Conservation (phyloP, 139 green algal genomes). For the Closterium sp. region DNA sequence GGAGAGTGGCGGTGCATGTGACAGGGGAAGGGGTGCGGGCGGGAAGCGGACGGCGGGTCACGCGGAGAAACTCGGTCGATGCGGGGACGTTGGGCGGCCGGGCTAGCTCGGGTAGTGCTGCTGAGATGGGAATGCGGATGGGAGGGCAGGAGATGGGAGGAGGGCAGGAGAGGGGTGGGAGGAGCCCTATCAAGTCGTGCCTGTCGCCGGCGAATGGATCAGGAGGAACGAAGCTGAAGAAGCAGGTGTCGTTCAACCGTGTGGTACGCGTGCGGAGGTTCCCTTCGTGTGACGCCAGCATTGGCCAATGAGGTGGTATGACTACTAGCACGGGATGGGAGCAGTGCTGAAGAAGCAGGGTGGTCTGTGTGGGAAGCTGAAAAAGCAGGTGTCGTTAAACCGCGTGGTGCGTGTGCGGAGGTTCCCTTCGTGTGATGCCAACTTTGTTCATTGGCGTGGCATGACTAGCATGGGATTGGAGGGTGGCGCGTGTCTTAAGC, state of each 20-base stretch:
- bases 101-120: too few relatives aligned
- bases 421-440: neutral
- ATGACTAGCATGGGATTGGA: too few relatives aligned
- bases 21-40: too few relatives aligned
- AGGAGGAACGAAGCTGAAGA: neutral
- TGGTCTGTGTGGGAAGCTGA: neutral
- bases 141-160: too few relatives aligned
- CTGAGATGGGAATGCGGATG: too few relatives aligned
- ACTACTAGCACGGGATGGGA: neutral
- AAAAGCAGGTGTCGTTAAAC: neutral
- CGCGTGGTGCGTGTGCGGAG: neutral
- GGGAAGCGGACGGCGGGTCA: too few relatives aligned
- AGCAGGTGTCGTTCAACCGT: neutral
- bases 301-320: neutral
- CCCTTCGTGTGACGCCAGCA: neutral
- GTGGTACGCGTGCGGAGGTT: neutral
- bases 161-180: neutral
- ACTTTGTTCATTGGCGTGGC: neutral
- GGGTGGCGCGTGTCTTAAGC: too few relatives aligned
- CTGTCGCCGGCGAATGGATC: neutral
- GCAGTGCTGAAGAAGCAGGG: too few relatives aligned
- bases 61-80: too few relatives aligned
- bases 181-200: neutral
- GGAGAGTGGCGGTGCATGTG: neutral
- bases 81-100: too few relatives aligned